These are phyloP conservation scores for Saposhnikovia divaricata DNA, from an alignment of 129 eudicot genomes.

Conservation along the genomic window DNA sequence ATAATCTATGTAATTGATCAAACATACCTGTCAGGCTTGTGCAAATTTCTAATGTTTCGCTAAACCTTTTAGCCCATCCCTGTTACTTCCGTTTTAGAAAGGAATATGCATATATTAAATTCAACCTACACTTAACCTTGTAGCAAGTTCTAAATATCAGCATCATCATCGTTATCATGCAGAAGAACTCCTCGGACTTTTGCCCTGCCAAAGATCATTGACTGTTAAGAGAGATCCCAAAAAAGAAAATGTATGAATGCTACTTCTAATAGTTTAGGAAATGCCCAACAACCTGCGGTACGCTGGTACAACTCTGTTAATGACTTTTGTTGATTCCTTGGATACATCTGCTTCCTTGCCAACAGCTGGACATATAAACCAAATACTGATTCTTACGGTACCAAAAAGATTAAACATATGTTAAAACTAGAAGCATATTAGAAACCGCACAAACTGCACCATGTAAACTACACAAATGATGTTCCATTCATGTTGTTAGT, in stretches of 20 bases:
- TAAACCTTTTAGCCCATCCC: neutral
- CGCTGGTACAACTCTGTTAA: constrained; percentile 73
- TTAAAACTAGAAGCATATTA: neutral
- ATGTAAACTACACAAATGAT: neutral
- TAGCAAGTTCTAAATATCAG: neutral
- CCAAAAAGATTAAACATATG: neutral
- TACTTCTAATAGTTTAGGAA: neutral
- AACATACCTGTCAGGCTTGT: neutral
- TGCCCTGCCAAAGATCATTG: constrained; percentile 4
- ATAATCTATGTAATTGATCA: neutral
- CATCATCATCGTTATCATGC: constrained; percentile 8
- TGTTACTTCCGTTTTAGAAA: no score
- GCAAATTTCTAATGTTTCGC: neutral
- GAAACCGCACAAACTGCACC: neutral
- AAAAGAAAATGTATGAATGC: neutral
- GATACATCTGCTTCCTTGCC: constrained; percentile 40
- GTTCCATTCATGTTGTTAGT: neutral
- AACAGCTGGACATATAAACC: constrained; percentile 14
- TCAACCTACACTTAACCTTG: neutral
- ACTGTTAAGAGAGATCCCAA: neutral
- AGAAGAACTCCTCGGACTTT: neutral
- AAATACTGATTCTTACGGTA: neutral
- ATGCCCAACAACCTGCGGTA: constrained; percentile 50
- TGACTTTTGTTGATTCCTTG: constrained; percentile 35
- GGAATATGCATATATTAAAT: no score